Conservation (phyloP, 1,284 basidiomycete genomes). For the Chondrostereum purpureum region DNA sequence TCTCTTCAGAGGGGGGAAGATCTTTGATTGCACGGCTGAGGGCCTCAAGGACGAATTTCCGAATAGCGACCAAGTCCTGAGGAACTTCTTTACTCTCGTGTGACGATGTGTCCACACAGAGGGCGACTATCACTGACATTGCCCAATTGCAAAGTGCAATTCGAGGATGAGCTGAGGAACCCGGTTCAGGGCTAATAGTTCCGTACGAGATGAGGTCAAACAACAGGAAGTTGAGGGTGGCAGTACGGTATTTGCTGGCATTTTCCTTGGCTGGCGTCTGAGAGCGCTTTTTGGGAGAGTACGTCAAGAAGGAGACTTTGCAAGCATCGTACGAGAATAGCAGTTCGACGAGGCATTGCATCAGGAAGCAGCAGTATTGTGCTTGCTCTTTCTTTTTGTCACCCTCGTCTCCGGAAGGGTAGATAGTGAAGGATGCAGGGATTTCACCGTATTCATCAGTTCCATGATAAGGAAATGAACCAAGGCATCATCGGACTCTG, state of each 20-base stretch:
- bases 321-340: slow-evolving; percentile 90
- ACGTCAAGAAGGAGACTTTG: slow-evolving; percentile 84
- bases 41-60: slow-evolving; percentile 87
- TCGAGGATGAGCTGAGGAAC: slow-evolving; percentile 47
- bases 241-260: slow-evolving; percentile 47
- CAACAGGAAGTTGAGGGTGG: slow-evolving; percentile 72
- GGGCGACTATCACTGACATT: slow-evolving; percentile 85
- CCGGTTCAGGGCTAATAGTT: slow-evolving; percentile 57
- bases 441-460: slow-evolving; percentile 56
- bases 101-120: slow-evolving; percentile 79
- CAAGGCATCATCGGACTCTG: slow-evolving; percentile 57
- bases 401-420: neutral
- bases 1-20: slow-evolving; percentile 52
- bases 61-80: slow-evolving; percentile 74
- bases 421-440: slow-evolving; percentile 17
- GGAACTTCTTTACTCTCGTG: slow-evolving; percentile 74
- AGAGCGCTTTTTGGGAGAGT: slow-evolving; percentile 61
- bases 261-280: slow-evolving; percentile 59
- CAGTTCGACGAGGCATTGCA: slow-evolving; percentile 90
- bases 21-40: slow-evolving; percentile 88
- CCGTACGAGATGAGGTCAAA: slow-evolving; percentile 75
- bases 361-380: slow-evolving; percentile 79
- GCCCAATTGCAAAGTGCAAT: slow-evolving; percentile 81
- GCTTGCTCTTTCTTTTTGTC: slow-evolving; percentile 31
- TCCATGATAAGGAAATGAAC: slow-evolving; percentile 72